Conservation (phyloP, 306 rosid genomes). For the cucumber (Cucumis sativus) region Cucumber_9930_V3 NC_026658.2:10040001-10040500, state of each 20-base stretch:
- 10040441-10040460: constrained; percentile 78
- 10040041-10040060: not conserved
- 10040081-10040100: not conserved
- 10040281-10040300: constrained; percentile 86
- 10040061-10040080: not conserved
- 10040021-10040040: not conserved
- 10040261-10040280: constrained; percentile 88
- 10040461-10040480: constrained; percentile 52
- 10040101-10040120: not conserved
- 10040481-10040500: constrained; percentile 48
- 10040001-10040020: not conserved
- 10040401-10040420: constrained; percentile 45
- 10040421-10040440: constrained; percentile 60
- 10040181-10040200: not conserved
- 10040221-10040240: not conserved
- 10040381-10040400: constrained; percentile 50
- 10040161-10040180: not conserved
- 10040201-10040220: not conserved
- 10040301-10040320: constrained; percentile 87
- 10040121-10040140: not conserved
- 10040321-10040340: constrained; percentile 69
- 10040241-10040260: constrained; percentile 15
- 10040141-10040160: not conserved
- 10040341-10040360: constrained; percentile 95
- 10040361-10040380: constrained; percentile 69